Conservation (phyloP, 768 basidiomycete genomes). For the Hortiboletus flavorubellus region DNA sequence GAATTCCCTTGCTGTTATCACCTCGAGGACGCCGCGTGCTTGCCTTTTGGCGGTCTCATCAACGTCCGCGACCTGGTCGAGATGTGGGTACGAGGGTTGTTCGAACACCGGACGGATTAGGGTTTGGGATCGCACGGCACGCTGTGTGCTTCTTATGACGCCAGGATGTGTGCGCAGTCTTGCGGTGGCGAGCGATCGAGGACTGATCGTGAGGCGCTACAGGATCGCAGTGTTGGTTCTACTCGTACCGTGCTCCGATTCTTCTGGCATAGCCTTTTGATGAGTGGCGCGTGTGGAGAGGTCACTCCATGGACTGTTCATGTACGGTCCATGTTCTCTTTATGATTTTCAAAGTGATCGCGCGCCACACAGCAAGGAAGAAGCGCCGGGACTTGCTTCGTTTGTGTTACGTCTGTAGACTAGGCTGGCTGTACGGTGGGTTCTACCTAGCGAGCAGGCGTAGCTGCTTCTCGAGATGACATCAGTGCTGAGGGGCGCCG, state of each 20-base stretch:
- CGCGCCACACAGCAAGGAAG: neutral
- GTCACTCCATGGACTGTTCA: neutral
- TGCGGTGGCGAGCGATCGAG: slow-evolving; percentile 1
- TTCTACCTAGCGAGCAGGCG: neutral
- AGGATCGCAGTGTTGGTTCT: neutral
- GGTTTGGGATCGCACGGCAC: neutral
- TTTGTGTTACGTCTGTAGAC: neutral
- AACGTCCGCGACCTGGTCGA: neutral
- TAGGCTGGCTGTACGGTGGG: neutral
- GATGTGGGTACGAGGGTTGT: slow-evolving; percentile 16
- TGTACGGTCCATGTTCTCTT: neutral
- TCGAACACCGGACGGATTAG: neutral
- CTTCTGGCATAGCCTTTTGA: neutral
- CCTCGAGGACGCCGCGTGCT: slow-evolving; percentile 29
- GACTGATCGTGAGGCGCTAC: neutral
- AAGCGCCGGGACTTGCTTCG: neutral
- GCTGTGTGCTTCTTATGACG: slow-evolving; percentile 3
- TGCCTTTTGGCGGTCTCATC: slow-evolving; percentile 3
- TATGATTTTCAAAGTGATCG: slow-evolving; percentile 11
- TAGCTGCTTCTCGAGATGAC: neutral
- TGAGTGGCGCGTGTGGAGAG: neutral
- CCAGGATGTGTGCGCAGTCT: neutral
- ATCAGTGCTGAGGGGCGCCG: neutral
- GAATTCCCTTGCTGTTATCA: slow-evolving; percentile 26
- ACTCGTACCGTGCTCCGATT: neutral